phyloP scores from a whole-genome alignment of 768 basidiomycete genomes.

The Megacollybia marginata region DNA sequence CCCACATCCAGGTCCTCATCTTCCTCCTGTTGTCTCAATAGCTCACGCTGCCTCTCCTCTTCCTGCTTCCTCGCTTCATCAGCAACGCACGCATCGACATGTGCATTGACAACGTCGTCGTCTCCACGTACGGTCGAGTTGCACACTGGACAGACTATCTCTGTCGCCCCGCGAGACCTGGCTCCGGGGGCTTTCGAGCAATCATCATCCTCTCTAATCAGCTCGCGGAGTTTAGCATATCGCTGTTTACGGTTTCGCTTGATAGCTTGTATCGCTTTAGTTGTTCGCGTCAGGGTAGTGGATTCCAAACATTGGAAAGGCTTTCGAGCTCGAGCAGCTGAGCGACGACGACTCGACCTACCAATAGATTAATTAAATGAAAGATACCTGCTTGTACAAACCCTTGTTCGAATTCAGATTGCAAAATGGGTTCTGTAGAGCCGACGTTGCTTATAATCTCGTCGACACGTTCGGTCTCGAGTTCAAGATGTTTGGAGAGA shows the following conservation, averaged over 20 bases:
- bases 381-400: constrained; percentile 21
- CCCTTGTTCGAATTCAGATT: constrained; percentile 50
- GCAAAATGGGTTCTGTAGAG: constrained; percentile 45
- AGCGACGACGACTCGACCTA: constrained; percentile 27
- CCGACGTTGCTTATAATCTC: constrained; percentile 60
- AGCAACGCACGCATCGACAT: constrained; percentile 74
- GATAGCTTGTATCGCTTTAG: constrained; percentile 53
- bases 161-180: constrained; percentile 25
- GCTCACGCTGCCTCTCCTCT: constrained; percentile 32
- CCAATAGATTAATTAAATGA: background rate
- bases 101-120: constrained; percentile 67
- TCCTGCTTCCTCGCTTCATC: constrained; percentile 40
- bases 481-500: constrained; percentile 52
- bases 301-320: constrained; percentile 19
- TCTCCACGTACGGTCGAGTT: constrained; percentile 50
- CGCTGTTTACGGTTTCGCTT: constrained; percentile 66
- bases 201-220: constrained; percentile 57
- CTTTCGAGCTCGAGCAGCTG: constrained; percentile 36
- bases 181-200: constrained; percentile 17
- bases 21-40: constrained; percentile 17
- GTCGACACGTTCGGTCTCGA: constrained; percentile 66
- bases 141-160: constrained; percentile 68
- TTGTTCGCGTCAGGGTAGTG: constrained; percentile 24
- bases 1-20: constrained; percentile 10
- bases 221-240: constrained; percentile 57